Percentiles rank a stretch among this genome's conserved stretches.
These are phyloP conservation scores for Polyplosphaeria fusca DNA, from an alignment of 495 filamentous ascomycete genomes.

Conservation along the genomic window DNA sequence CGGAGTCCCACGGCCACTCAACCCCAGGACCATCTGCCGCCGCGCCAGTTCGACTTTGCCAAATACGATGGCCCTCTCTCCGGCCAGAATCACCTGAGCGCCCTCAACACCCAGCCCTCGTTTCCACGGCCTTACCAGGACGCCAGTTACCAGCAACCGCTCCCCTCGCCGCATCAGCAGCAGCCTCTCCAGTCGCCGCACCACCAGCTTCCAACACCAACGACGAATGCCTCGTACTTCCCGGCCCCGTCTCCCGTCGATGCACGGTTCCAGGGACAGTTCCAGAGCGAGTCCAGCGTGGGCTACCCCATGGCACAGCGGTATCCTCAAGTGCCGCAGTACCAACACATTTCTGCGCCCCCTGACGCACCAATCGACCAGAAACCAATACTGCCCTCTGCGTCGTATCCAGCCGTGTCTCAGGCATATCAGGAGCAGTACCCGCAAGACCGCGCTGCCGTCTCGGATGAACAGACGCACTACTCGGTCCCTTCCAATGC, in stretches of 20 bases:
- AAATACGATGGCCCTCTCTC: constrained; percentile 9
- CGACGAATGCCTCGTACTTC: constrained; percentile 24
- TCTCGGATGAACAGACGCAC: constrained; percentile 9
- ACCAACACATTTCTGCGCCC: constrained; percentile 23
- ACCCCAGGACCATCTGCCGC: constrained; percentile 4
- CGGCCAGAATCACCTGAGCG: constrained; percentile 9
- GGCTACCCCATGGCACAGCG: constrained; percentile 16
- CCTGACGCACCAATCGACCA: constrained; percentile 23
- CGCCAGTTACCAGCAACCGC: constrained; percentile 20
- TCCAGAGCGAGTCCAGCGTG: background rate
- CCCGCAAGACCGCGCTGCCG: constrained; percentile 12
- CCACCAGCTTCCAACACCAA: constrained; percentile 26
- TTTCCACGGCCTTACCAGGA: constrained; percentile 3
- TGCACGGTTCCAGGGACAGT: constrained; percentile 5
- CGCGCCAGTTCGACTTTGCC: constrained; percentile 29
- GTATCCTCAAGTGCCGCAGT: constrained; percentile 11
- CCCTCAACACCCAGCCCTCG: background rate
- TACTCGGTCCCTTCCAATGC: constrained; percentile 11
- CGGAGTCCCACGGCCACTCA: constrained; percentile 1
- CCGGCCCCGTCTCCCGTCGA: constrained; percentile 21
- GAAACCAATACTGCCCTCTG: constrained; percentile 14
- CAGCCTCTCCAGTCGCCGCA: constrained; percentile 29
- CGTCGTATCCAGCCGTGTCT: constrained; percentile 12
- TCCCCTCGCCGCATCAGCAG: constrained; percentile 22
- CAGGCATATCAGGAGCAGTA: constrained; percentile 27